These are phyloP conservation scores for Rhynchospora breviuscula DNA, from an alignment of 176 grass and related monocot species.

Conservation along the genomic window DNA sequence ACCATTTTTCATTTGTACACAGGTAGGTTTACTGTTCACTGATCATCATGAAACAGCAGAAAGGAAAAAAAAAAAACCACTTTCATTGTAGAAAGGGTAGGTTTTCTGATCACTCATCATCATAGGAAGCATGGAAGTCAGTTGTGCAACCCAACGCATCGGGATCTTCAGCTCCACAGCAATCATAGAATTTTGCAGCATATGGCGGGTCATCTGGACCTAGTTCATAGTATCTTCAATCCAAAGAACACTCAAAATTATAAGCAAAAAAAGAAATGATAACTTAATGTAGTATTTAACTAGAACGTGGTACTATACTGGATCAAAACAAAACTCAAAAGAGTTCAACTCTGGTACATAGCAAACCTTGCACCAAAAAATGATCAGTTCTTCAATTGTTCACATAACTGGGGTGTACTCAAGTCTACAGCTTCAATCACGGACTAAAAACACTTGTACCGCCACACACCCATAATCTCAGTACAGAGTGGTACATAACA, in stretches of 20 bases:
- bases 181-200: constrained; percentile 81
- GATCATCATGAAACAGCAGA: not conserved
- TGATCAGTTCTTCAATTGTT: constrained; percentile 1
- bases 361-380: not conserved
- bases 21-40: too few relatives aligned
- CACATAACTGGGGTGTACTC: not conserved
- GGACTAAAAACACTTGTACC: not conserved
- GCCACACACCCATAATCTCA: not conserved
- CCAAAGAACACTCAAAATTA: not conserved
- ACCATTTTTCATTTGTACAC: too few relatives aligned
- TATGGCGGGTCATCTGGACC: constrained; percentile 66
- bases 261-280: not conserved
- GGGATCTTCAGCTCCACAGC: constrained; percentile 83
- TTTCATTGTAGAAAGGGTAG: not conserved
- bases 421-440: not conserved
- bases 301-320: too few relatives aligned
- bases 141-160: constrained; percentile 58
- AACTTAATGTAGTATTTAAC: not conserved
- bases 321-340: too few relatives aligned
- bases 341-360: not conserved
- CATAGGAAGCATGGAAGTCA: constrained; percentile 65
- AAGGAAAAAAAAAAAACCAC: not conserved
- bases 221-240: constrained; percentile 69
- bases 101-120: constrained; percentile 29
- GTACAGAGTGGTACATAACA: not conserved